Evolutionary conservation across 768 basidiomycete species (phyloP), one percentile per base, ranked within the genome.

Genomic region (Phanerochaete sordida): DNA sequence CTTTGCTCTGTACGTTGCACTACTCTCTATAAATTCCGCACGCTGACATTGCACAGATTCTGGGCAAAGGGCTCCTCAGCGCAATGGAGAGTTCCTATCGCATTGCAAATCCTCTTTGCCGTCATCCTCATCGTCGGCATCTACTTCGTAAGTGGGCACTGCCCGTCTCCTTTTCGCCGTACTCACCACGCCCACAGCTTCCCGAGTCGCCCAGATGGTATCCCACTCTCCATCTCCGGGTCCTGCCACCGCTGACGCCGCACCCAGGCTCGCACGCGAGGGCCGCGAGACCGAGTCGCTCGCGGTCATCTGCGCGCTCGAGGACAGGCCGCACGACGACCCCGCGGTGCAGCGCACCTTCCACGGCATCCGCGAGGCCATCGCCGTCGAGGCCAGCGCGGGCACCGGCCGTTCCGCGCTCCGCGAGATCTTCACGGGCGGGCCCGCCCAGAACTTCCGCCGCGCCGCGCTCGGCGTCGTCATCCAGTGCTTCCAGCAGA

Each of bases 401-500:
- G 19, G 63, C 21, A 62, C 63, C 11, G 66, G 64, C 15, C 72
- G 71, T 26, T 75, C 76, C n/a, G 69, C 78, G 11, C 70, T 88
- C 0, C 70, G 72, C n/a, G 83, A 85, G 58, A 70, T 88, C 7
- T 81, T 86, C 64, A 80, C 78, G 0, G 73, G 78, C 26, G 85
- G 86, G 0, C 81, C 79, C 27, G 73, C 72, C 23, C 86, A 88
- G 68, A 86, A 88, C 70, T 83, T 87, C 71, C 74, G 84, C 45
- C 75, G 86, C 45, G 81, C 81, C 16, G 69, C 77, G 48, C 67
- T 87, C 48, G 87, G 81, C 2, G 74, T 87, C 23, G 71, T 80
- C 49, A 80, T 81, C 49, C 86, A 88, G 65, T 83, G 83, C 67
- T 87, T 86, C 75, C 85, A 88, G 68, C 86, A 87, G 74, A 85